Conservation (phyloP, 805 yeast species). For the Saccharomyces eubayanus region DNA sequence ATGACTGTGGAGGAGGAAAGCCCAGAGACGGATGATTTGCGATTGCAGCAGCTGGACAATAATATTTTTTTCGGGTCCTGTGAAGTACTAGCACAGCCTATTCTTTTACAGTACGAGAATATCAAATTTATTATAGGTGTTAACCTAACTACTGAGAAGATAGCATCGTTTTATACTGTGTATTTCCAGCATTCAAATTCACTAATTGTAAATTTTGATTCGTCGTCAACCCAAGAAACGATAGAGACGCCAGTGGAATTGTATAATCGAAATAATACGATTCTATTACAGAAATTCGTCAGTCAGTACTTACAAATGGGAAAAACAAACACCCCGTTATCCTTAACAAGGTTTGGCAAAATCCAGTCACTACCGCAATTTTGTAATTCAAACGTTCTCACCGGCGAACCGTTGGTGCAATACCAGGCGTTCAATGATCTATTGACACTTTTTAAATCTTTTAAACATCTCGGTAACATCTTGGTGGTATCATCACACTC, state of each 20-base stretch:
- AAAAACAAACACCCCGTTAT: not conserved
- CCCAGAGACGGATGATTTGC: not conserved
- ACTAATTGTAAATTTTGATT: constrained; percentile 27
- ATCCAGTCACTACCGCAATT: not conserved
- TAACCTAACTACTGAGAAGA: constrained; percentile 25
- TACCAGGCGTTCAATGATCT: constrained; percentile 18
- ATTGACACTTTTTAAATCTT: constrained; percentile 12
- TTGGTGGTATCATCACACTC: constrained; percentile 6
- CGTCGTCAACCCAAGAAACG: constrained; percentile 16
- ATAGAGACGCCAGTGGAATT: constrained; percentile 9
- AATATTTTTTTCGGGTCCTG: constrained; percentile 41
- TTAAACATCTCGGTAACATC: constrained; percentile 13
- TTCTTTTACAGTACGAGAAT: constrained; percentile 31
- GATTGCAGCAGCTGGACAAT: constrained; percentile 36
- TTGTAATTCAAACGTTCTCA: constrained; percentile 5
- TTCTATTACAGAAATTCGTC: constrained; percentile 6
- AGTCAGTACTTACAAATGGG: not conserved
- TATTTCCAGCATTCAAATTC: constrained; percentile 21
- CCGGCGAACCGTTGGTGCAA: constrained; percentile 6
- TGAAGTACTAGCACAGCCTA: constrained; percentile 33
- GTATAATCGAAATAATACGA: constrained; percentile 22
- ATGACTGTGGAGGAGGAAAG: not conserved
- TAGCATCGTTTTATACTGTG: constrained; percentile 17
- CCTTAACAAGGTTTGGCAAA: constrained; percentile 1
- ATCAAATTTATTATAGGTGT: constrained; percentile 32